Conservation (phyloP, 495 filamentous ascomycete species). For the Lasiosphaeria ovina region DNA sequence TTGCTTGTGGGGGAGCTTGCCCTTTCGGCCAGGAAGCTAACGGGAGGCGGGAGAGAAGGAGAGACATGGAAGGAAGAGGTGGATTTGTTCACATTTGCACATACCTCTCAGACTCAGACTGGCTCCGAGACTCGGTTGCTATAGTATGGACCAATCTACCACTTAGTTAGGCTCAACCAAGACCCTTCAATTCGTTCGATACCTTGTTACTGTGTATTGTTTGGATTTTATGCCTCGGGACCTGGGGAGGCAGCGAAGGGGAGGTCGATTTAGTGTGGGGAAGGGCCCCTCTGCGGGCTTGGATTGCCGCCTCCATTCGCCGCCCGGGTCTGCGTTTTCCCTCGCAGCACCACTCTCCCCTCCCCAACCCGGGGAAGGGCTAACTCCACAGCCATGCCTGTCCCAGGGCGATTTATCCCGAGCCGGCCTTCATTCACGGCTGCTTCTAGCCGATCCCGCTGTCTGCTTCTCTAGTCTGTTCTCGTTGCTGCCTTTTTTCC, state of each 20-base stretch:
- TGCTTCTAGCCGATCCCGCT: background rate
- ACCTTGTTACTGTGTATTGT: too few species aligned
- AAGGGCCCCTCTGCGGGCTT: constrained; percentile 24
- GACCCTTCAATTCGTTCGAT: too few species aligned
- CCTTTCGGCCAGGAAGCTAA: too few species aligned
- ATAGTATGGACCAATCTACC: too few species aligned
- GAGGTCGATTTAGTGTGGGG: background rate
- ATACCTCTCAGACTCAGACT: too few species aligned
- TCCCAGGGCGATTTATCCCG: constrained; percentile 16
- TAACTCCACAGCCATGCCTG: constrained; percentile 18
- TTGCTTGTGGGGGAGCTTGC: background rate
- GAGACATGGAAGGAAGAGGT: too few species aligned
- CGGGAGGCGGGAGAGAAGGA: too few species aligned
- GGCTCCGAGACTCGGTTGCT: too few species aligned
- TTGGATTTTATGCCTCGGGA: too few species aligned
- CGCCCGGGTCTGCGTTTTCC: constrained; percentile 24
- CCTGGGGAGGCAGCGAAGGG: background rate
- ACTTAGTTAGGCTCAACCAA: too few species aligned
- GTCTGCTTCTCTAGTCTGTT: constrained; percentile 11
- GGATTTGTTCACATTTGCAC: too few species aligned
- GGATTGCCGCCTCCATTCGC: constrained; percentile 23
- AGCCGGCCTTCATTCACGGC: background rate
- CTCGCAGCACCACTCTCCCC: constrained; percentile 8
- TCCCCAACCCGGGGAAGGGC: constrained; percentile 15
- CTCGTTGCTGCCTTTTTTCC: constrained; percentile 6